Evolutionary conservation across 768 basidiomycete species (phyloP).

Genomic region (Kwoniella bestiolae): DNA sequence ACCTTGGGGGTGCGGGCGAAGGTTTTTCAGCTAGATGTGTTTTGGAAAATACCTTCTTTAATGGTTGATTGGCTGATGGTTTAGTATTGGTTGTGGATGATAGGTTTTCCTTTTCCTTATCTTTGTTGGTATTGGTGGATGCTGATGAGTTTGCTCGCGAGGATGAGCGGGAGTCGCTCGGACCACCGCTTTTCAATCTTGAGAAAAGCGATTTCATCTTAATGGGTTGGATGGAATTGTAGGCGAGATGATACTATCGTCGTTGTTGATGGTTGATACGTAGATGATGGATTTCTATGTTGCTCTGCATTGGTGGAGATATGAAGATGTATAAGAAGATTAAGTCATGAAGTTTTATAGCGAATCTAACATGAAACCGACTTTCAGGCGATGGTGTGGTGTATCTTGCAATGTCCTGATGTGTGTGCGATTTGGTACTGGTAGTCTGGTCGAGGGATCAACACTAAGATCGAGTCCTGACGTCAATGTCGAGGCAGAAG

Average conservation of each 20-base stretch:
- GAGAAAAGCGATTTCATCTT: slow-evolving; percentile 28
- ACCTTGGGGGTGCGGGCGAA: background rate
- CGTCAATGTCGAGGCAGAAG: background rate
- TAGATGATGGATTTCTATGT: background rate
- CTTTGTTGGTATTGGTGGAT: slow-evolving; percentile 1
- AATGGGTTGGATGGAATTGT: background rate
- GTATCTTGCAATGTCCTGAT: background rate
- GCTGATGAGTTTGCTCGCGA: slow-evolving; percentile 14
- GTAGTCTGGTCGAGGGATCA: background rate
- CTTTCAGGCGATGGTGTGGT: background rate
- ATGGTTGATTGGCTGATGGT: background rate
- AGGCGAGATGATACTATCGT: background rate
- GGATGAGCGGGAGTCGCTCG: slow-evolving; percentile 2
- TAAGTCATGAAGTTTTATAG: background rate
- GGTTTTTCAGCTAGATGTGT: background rate
- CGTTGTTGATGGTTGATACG: background rate
- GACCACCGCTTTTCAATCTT: slow-evolving; percentile 13
- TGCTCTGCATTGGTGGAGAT: background rate
- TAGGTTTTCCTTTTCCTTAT: background rate
- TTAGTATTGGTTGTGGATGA: background rate
- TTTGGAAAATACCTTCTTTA: slow-evolving; percentile 3
- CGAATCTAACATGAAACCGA: background rate
- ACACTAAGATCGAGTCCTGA: background rate
- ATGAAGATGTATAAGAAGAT: background rate
- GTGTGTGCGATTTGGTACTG: background rate